Percentiles rank a stretch among this genome's conserved stretches.
phyloP scores from a whole-genome alignment of 1,139 yeast species.

The Blastobotrys aristatus region DNA sequence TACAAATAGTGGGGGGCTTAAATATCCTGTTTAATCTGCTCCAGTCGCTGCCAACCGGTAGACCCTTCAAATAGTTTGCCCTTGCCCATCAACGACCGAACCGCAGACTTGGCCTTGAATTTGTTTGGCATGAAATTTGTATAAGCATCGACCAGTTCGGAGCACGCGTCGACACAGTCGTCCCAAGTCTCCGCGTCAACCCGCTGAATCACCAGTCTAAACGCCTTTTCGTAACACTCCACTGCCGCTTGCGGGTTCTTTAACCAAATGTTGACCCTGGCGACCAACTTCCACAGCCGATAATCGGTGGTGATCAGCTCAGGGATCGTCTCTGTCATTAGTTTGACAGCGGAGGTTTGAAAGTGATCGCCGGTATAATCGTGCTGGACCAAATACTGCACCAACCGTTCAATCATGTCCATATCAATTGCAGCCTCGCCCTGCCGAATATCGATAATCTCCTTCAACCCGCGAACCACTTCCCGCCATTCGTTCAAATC shows the following conservation, averaged over 20 bases:
- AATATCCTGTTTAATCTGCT: constrained; percentile 42
- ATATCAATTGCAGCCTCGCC: constrained; percentile 71
- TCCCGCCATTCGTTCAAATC: constrained; percentile 83
- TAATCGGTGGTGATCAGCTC: constrained; percentile 63
- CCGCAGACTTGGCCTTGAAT: constrained; percentile 68
- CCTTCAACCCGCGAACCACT: constrained; percentile 66
- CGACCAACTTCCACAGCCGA: constrained; percentile 77
- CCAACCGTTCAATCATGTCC: constrained; percentile 69
- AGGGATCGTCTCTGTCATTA: constrained; percentile 64
- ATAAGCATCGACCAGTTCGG: constrained; percentile 80
- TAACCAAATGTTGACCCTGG: constrained; percentile 85
- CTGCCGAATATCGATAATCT: constrained; percentile 49
- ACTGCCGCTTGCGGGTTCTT: constrained; percentile 81
- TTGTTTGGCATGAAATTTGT: constrained; percentile 77
- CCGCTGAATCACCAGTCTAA: constrained; percentile 49
- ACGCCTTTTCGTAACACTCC: constrained; percentile 83
- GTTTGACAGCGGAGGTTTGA: constrained; percentile 65
- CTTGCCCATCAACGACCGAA: constrained; percentile 71
- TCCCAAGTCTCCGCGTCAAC: constrained; percentile 61
- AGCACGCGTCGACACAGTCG: constrained; percentile 73
- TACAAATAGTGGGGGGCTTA: too few relatives aligned
- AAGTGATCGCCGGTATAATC: constrained; percentile 35
- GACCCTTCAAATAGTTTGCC: constrained; percentile 83
- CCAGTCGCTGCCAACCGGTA: constrained; percentile 67
- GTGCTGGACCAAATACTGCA: constrained; percentile 54